Conservation (phyloP, 768 basidiomycete genomes). For the Saitozyma podzolica region DNA sequence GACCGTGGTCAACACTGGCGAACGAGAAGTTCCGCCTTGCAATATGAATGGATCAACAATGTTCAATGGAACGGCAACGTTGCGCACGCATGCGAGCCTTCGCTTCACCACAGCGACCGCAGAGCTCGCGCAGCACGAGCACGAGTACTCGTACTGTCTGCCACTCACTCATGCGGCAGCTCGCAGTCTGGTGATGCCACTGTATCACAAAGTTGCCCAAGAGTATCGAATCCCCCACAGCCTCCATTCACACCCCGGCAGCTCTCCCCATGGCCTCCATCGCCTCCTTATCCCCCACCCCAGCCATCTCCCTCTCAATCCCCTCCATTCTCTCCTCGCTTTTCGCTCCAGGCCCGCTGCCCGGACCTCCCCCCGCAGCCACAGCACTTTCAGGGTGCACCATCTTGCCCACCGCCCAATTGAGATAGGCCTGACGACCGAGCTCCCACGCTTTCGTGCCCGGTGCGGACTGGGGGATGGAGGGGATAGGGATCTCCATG, state of each 20-base stretch:
- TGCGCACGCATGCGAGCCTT: no score
- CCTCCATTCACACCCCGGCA: not conserved
- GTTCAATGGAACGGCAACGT: no score
- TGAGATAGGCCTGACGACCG: constrained; percentile 69
- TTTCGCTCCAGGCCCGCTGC: not conserved
- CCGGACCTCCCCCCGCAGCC: not conserved
- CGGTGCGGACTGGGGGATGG: constrained; percentile 50
- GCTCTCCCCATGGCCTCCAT: constrained; percentile 11
- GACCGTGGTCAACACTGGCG: no score
- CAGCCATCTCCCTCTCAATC: constrained; percentile 21
- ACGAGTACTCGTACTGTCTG: no score
- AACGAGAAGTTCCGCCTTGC: no score
- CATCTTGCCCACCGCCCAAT: constrained; percentile 64
- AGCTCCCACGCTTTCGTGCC: constrained; percentile 78
- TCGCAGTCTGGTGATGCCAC: not conserved
- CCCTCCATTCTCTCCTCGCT: constrained; percentile 13
- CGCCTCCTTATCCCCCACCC: constrained; percentile 12
- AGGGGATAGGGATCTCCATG: constrained; percentile 60
- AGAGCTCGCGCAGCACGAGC: no score
- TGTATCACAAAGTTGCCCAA: not conserved
- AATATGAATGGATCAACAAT: no score
- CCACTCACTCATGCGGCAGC: not conserved
- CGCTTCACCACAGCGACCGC: no score
- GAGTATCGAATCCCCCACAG: not conserved
- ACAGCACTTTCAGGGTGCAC: not conserved